phyloP scores from a whole-genome alignment of 352 stramenopile species.

The Pythium myriotylum region DNA sequence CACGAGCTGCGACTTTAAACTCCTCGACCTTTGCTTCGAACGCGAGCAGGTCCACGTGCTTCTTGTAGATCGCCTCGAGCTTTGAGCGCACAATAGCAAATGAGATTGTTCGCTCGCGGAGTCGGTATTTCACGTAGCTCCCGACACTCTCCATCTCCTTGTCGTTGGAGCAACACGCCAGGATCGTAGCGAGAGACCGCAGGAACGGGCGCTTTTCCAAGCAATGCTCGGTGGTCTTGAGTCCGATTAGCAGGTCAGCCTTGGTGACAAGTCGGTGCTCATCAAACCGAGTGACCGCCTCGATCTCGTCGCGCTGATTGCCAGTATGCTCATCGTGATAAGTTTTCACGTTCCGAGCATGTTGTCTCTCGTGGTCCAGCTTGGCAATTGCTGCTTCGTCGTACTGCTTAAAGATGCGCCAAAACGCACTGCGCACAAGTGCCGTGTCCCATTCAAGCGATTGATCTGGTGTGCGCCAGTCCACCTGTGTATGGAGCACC shows the following conservation, averaged over 20 bases:
- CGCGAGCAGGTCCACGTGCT: slow-evolving; percentile 28
- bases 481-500: slow-evolving; percentile 43
- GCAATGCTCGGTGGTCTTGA: slow-evolving; percentile 44
- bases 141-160: slow-evolving; percentile 51
- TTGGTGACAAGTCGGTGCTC: slow-evolving; percentile 58
- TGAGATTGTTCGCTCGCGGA: slow-evolving; percentile 48
- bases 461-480: slow-evolving; percentile 52
- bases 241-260: slow-evolving; percentile 48
- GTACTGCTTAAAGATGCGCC: slow-evolving; percentile 34
- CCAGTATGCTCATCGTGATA: not conserved
- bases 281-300: slow-evolving; percentile 9
- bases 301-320: slow-evolving; percentile 5
- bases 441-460: slow-evolving; percentile 51
- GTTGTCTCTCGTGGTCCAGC: not conserved
- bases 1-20: slow-evolving; percentile 46
- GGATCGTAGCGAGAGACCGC: slow-evolving; percentile 52
- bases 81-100: slow-evolving; percentile 20
- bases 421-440: slow-evolving; percentile 62
- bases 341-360: not conserved
- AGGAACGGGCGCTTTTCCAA: slow-evolving; percentile 60
- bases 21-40: slow-evolving; percentile 47
- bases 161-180: slow-evolving; percentile 60
- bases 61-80: slow-evolving; percentile 42
- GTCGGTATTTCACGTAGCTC: slow-evolving; percentile 51
- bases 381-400: slow-evolving; percentile 14